Evolutionary conservation across 352 stramenopile genomes (phyloP).

Genomic region (Globisporangium echinulatum): DNA sequence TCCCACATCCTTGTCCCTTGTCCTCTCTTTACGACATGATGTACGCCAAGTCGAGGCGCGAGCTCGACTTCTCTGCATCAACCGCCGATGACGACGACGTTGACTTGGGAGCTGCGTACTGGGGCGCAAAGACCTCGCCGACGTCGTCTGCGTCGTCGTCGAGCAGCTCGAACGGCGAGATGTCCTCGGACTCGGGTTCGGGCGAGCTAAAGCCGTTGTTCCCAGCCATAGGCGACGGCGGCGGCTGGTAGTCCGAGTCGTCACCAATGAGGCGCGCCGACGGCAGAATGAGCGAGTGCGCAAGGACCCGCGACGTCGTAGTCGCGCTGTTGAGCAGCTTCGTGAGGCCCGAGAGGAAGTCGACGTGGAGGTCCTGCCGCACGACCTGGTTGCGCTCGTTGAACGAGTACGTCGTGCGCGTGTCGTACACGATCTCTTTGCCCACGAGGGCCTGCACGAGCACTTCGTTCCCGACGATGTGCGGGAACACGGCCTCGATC

Average conservation of each 20-base stretch:
- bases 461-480: constrained; percentile 44
- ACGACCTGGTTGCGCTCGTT: constrained; percentile 40
- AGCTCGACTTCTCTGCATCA: too few relatives aligned
- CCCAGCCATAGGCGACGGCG: background rate
- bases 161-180: constrained; percentile 12
- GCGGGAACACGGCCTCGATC: constrained; percentile 63
- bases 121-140: background rate
- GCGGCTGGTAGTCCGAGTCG: constrained; percentile 2
- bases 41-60: too few relatives aligned
- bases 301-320: constrained; percentile 24
- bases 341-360: constrained; percentile 49
- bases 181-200: constrained; percentile 5
- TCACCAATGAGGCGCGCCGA: constrained; percentile 11
- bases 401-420: constrained; percentile 50
- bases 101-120: too few relatives aligned
- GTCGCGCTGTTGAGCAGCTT: constrained; percentile 21
- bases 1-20: too few relatives aligned
- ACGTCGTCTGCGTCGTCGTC: constrained; percentile 5
- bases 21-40: too few relatives aligned
- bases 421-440: constrained; percentile 43
- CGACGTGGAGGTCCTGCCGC: constrained; percentile 43
- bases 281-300: constrained; percentile 28
- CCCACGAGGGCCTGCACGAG: constrained; percentile 54
- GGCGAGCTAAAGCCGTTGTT: background rate
- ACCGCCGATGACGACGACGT: too few relatives aligned